Evolutionary conservation across 306 rosid species (phyloP), one percentile per base, ranked within the genome.

Genomic region (Castanea crenata): DNA sequence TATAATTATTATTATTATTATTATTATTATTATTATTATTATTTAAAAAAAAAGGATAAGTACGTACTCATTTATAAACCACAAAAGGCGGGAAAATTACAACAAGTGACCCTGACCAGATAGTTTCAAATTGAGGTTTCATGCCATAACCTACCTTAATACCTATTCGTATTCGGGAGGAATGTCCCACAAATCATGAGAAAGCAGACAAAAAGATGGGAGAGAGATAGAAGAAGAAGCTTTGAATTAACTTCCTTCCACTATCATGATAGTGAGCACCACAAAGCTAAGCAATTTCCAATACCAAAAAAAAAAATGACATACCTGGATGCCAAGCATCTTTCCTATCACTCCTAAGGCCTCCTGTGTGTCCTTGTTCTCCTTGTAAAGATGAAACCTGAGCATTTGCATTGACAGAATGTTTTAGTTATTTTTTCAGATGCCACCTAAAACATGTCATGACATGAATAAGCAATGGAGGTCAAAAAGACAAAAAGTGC

Each of bases 351-450:
- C 71, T 79, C 94, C 98, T 82, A 95, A 88, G 32, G 92, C 97
- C 83, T 95, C 99, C 69, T 95, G 99, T 9, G 98, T 90, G 87
- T 95, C 99, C 85, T 95, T 95, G 86, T 95, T 95, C 87, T 95
- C 99, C 86, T 95, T 92, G 86, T 80, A 92, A 58, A 95, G 92
- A 91, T 92, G 85, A 90, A 95, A 95, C 92, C 99, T 92, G 81
- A 16, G 61, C 62, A 75, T 84, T 61, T 62, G 62, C 32, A 78
- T 67, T 32, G 31, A 76, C 46, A 49, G 46, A 80, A 80, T 67
- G 56, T 71, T 55, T 85, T 63, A 83, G 57, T 71, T 61, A 57
- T 38, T 25, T 55, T 51, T 49, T 69, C 69, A 79, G 21, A 56
- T 31, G 69, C 71, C 82, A 70, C 82, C 77, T 69, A 20, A 77